Base-by-base conservation (phyloP, 1,284 basidiomycete genomes). In the Psilocybe mexicana region DNA sequence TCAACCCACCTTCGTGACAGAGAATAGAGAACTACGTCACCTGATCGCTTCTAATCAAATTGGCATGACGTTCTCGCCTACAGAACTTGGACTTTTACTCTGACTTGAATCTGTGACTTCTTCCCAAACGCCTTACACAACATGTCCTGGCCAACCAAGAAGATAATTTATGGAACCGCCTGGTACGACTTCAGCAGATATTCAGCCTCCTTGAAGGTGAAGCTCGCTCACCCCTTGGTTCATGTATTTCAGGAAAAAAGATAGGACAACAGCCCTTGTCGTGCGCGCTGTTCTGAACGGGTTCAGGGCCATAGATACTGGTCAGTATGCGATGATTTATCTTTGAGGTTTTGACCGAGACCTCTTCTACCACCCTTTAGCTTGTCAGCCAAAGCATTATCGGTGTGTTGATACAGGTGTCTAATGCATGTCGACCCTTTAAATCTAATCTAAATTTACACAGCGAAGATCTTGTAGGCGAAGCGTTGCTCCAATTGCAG, bases 381-480 rank as follows among this genome's bases (percentile, higher is more conserved):
- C 92, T 23, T 88, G 89, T 63, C 92, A 93, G 65, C 82, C 79
- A 5, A 87, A 90, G 69, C 88, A 91, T 67, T 92, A 92, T 65
- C 80, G 83, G 89, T 87, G 63, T 54, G 72, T 61, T 14, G 51
- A 52, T 30, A 30, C 7, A 23, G 7, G 14, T 5, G 5, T 47
- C 7, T 12, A 18, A 7, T 24, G 6, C 6, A 0, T 10, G 8
- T 48, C 24, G 40, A 38, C n/a, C 46, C 23, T 10, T n/a, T 25
- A 7, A 14, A n/a, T 35, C 30, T 33, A 18, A 44, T 43, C 35
- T 10, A 12, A 52, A 40, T 43, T 18, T 36, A 11, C 36, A 3
- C 59, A 92, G 92, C 51, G 91, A 93, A 67, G 87, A 91, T 63
- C 79, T 92, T 0, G 90, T 93, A 4, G 92, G 92, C 3, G 79